Evolutionary conservation across 2,329 filamentous ascomycete genomes (phyloP).

Genomic region (Phoma sp.): DNA sequence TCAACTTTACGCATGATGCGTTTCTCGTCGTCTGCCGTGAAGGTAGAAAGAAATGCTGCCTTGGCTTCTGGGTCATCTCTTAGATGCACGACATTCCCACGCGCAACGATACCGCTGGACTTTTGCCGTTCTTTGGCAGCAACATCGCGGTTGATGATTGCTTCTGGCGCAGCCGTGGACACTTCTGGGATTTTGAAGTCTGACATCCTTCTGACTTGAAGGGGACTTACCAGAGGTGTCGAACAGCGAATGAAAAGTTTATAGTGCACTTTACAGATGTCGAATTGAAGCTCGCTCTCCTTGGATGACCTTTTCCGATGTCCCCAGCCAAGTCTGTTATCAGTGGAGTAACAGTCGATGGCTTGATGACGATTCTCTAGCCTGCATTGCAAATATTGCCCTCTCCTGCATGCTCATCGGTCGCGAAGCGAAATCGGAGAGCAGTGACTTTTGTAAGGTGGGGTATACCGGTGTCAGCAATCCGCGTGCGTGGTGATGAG

Average conservation of each 20-base stretch:
- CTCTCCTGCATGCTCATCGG: neutral
- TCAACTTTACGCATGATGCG: slow-evolving; percentile 33
- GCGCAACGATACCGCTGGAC: slow-evolving; percentile 14
- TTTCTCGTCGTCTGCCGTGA: slow-evolving; percentile 31
- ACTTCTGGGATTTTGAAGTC: slow-evolving; percentile 11
- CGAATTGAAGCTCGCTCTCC: neutral
- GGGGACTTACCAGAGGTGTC: too few species aligned
- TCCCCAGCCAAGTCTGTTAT: slow-evolving; percentile 12
- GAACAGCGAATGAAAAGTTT: neutral
- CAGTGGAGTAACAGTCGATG: slow-evolving; percentile 1
- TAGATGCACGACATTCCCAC: slow-evolving; percentile 23
- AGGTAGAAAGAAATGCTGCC: slow-evolving; percentile 27
- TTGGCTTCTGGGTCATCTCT: slow-evolving; percentile 30
- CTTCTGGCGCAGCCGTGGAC: neutral
- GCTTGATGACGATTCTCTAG: slow-evolving; percentile 20
- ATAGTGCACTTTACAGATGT: neutral
- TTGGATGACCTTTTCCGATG: neutral
- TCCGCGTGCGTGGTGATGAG: slow-evolving; percentile 1
- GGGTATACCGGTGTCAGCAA: neutral
- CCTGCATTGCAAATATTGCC: slow-evolving; percentile 13
- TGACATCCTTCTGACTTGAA: neutral
- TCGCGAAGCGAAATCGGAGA: neutral
- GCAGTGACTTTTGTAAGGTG: neutral
- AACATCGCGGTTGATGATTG: slow-evolving; percentile 19
- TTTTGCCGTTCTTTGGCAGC: slow-evolving; percentile 18